These are phyloP conservation scores for Phaeosphaeriaceae sp. DNA, from an alignment of 2,329 filamentous ascomycete species.

Conservation along the genomic window DNA sequence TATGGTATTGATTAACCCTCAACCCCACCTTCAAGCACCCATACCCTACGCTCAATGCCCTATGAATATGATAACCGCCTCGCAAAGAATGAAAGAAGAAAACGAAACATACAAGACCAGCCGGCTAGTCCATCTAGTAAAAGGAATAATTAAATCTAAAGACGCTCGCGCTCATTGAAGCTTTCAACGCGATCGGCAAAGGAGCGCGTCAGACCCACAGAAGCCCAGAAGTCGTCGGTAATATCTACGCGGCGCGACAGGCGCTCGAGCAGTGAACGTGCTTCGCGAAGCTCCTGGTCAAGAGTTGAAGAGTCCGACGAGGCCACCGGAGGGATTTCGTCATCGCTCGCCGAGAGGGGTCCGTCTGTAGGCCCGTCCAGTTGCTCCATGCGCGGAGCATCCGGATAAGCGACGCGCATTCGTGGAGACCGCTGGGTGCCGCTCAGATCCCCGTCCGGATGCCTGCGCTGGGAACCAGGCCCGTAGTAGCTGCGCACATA, in stretches of 20 bases:
- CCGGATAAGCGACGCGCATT: background rate
- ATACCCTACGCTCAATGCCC: background rate
- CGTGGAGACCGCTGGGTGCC: background rate
- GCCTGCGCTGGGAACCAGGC: conserved; percentile 5
- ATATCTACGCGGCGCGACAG: conserved; percentile 76
- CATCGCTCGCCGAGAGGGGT: conserved; percentile 20
- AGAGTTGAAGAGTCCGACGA: conserved; percentile 18
- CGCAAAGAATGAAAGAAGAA: background rate
- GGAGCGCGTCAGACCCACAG: conserved; percentile 49
- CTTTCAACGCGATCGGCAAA: conserved; percentile 45
- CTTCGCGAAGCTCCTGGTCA: conserved; percentile 62
- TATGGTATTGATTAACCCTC: background rate
- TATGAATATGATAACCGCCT: background rate
- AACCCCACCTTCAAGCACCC: background rate
- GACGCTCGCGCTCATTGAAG: conserved; percentile 40
- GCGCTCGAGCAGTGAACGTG: conserved; percentile 75
- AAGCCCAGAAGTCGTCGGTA: conserved; percentile 80
- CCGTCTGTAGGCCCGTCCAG: conserved; percentile 28
- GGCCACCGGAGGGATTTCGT: conserved; percentile 20
- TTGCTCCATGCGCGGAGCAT: conserved; percentile 12
- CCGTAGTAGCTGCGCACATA: conserved; percentile 40
- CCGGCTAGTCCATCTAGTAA: conserved; percentile 7
- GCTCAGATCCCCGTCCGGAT: conserved; percentile 3
- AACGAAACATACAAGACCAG: conserved; percentile 4
- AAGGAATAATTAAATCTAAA: conserved; percentile 18